Evolutionary conservation across 805 yeast species (phyloP).

Genomic region (Pichia rugopelliculosa): DNA sequence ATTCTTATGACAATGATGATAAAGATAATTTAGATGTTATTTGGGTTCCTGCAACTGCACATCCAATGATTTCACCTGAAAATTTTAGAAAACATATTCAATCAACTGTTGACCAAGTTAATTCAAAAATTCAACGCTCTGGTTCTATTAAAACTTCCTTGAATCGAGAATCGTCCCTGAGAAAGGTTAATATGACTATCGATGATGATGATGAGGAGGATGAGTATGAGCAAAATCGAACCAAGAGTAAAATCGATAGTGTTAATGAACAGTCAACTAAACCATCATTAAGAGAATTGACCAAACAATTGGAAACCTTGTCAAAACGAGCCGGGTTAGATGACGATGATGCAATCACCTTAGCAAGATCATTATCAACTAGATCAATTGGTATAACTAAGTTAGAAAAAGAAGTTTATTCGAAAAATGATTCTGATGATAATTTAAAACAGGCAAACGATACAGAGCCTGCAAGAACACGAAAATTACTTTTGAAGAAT

Average conservation of each 20-base stretch:
- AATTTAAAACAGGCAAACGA: not conserved
- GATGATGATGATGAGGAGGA: slow-evolving; percentile 7
- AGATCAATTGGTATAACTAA: slow-evolving; percentile 55
- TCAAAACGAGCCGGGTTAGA: slow-evolving; percentile 73
- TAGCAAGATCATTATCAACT: slow-evolving; percentile 73
- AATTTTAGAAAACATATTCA: slow-evolving; percentile 66
- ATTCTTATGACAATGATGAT: slow-evolving; percentile 7
- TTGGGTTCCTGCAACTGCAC: slow-evolving; percentile 95
- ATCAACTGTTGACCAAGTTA: slow-evolving; percentile 41
- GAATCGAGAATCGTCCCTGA: slow-evolving; percentile 7
- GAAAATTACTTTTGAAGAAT: slow-evolving; percentile 2
- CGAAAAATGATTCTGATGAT: slow-evolving; percentile 14
- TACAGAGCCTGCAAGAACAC: slow-evolving; percentile 1
- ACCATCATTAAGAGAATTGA: slow-evolving; percentile 64
- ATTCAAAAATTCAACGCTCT: slow-evolving; percentile 32
- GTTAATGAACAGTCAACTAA: slow-evolving; percentile 16
- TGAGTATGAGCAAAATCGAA: not conserved
- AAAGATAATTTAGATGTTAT: slow-evolving; percentile 30
- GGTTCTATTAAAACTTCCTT: slow-evolving; percentile 22
- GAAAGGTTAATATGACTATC: not conserved
- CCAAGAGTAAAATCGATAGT: not conserved
- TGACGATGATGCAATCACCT: slow-evolving; percentile 72
- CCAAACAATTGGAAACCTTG: slow-evolving; percentile 66
- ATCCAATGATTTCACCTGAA: slow-evolving; percentile 93
- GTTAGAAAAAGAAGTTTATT: slow-evolving; percentile 37